Evolutionary conservation across 2,329 filamentous ascomycete species (phyloP).

Genomic region (Eutypa lata): DNA sequence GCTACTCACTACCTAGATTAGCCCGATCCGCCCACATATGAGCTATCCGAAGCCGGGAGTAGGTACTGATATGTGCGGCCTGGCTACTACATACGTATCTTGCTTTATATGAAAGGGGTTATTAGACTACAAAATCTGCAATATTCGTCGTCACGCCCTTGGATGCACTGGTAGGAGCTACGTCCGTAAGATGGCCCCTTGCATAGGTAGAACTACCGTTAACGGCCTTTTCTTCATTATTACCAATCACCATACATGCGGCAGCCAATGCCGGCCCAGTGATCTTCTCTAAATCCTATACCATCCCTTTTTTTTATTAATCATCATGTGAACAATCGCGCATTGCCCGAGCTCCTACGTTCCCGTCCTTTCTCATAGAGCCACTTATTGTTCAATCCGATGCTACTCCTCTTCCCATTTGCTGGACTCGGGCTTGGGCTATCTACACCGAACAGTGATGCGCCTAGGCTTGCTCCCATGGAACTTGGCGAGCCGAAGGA

Average conservation of each 20-base stretch:
- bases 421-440: constrained; percentile 66
- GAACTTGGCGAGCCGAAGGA: constrained; percentile 53
- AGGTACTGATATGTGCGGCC: no score
- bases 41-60: no score
- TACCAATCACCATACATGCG: neutral
- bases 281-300: neutral
- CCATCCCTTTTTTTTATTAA: neutral
- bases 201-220: neutral
- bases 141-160: neutral
- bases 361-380: constrained; percentile 76
- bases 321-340: constrained; percentile 30
- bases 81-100: neutral
- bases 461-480: constrained; percentile 50
- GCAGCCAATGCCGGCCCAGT: no score
- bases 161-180: neutral
- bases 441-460: constrained; percentile 50
- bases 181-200: neutral
- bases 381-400: constrained; percentile 90
- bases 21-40: no score
- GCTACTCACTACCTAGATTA: no score
- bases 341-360: constrained; percentile 43
- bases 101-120: neutral
- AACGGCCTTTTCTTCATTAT: neutral
- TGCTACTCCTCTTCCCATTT: constrained; percentile 64
- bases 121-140: neutral